Percentiles rank a stretch among this genome's conserved stretches.
Evolutionary conservation across 2,329 filamentous ascomycete genomes (phyloP).

Genomic region (Arthrobotrys sinensis): DNA sequence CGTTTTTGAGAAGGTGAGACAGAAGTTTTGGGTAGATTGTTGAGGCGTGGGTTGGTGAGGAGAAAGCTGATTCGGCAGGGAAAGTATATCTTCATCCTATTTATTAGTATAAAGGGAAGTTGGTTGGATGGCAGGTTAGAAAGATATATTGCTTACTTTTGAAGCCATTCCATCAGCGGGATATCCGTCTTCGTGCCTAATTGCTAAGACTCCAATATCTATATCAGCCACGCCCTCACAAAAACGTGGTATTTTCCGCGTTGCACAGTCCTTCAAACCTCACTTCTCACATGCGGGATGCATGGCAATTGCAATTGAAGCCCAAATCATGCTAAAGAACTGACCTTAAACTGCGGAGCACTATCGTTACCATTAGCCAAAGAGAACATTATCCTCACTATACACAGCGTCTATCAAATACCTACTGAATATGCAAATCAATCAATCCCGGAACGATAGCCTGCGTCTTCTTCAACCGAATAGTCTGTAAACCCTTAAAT

Average conservation of each 20-base stretch:
- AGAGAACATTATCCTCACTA: not conserved
- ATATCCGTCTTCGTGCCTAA: constrained; percentile 64
- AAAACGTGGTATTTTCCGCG: constrained; percentile 44
- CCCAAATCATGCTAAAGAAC: constrained; percentile 1
- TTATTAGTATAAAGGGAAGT: not conserved
- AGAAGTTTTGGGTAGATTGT: constrained; percentile 72
- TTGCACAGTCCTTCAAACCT: constrained; percentile 16
- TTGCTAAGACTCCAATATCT: constrained; percentile 45
- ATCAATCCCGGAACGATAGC: constrained; percentile 62
- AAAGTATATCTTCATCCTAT: constrained; percentile 70
- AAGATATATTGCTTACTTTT: constrained; percentile 43
- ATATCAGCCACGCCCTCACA: constrained; percentile 1
- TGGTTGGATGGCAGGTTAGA: not conserved
- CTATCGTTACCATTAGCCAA: constrained; percentile 36
- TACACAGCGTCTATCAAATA: not conserved
- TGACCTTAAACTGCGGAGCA: constrained; percentile 63
- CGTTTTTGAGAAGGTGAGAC: constrained; percentile 74
- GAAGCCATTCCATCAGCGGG: constrained; percentile 63
- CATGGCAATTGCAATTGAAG: too few relatives aligned
- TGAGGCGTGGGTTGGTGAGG: constrained; percentile 72
- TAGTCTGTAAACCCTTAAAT: constrained; percentile 33
- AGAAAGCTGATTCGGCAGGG: constrained; percentile 76
- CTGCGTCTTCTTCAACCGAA: constrained; percentile 39
- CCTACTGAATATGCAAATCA: constrained; percentile 64
- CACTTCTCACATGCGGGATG: not conserved